phyloP scores from a whole-genome alignment of 208 protist species.

The Crithidia expoeki region DNA sequence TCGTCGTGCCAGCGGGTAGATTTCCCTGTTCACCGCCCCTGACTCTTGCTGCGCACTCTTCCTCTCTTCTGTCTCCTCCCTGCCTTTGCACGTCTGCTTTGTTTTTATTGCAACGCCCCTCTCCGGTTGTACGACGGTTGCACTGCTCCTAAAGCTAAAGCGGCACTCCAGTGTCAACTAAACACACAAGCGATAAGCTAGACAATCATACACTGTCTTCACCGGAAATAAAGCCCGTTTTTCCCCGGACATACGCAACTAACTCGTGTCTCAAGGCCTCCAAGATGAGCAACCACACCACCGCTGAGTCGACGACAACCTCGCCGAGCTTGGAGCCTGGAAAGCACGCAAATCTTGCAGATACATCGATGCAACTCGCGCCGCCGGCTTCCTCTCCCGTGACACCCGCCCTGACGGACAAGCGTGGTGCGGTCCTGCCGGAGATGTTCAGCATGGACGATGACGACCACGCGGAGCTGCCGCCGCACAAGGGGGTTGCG shows the following conservation, averaged over 20 bases:
- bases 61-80: no score
- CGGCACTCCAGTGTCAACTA: no score
- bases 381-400: background rate
- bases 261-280: no score
- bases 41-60: no score
- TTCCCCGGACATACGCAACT: no score
- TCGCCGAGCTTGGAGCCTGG: background rate
- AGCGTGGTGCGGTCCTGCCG: background rate
- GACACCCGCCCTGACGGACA: slow-evolving; percentile 3
- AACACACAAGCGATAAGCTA: no score
- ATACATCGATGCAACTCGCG: background rate
- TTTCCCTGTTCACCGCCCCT: no score
- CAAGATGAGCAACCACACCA: background rate
- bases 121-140: no score
- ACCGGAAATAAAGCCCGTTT: no score
- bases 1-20: no score
- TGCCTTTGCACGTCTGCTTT: background rate
- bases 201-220: background rate
- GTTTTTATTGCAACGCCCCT: background rate
- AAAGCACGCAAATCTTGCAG: background rate
- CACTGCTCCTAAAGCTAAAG: background rate
- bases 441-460: slow-evolving; percentile 1
- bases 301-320: background rate
- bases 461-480: background rate
- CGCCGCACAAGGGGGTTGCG: background rate